A percentile compares a stretch with the other conserved stretches of the same genome.
Evolutionary conservation across 2,329 filamentous ascomycete genomes (phyloP).

Genomic region (Dothistroma septosporum): DNA sequence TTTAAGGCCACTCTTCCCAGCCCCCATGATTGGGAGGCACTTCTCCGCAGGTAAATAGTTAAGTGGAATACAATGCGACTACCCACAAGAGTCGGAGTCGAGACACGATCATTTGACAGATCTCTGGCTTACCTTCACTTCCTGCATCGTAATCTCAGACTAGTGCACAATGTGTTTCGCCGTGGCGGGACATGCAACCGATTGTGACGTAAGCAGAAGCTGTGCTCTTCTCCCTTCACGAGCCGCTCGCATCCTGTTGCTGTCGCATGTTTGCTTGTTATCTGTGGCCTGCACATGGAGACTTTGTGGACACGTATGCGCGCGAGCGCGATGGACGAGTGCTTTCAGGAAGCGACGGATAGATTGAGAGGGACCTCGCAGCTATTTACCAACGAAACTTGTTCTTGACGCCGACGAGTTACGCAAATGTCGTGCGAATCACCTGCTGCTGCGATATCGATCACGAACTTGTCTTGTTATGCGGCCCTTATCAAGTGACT

Average conservation of each 20-base stretch:
- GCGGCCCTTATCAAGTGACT: neutral
- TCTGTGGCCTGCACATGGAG: neutral
- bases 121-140: neutral
- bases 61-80: neutral
- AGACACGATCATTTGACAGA: neutral
- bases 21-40: neutral
- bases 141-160: neutral
- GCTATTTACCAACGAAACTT: neutral
- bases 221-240: neutral
- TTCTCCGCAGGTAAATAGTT: neutral
- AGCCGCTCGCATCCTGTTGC: neutral
- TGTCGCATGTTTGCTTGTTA: neutral
- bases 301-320: neutral
- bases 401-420: neutral
- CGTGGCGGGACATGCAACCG: neutral
- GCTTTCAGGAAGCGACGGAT: neutral
- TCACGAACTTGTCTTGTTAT: neutral
- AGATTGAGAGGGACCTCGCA: neutral
- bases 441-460: neutral
- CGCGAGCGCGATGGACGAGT: neutral
- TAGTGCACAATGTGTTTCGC: neutral
- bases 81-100: neutral
- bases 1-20: neutral
- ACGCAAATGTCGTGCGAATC: too few relatives aligned
- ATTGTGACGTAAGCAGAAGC: neutral